Evolutionary conservation across 2,329 filamentous ascomycete species (phyloP).

Genomic region (Penicillium sp.): DNA sequence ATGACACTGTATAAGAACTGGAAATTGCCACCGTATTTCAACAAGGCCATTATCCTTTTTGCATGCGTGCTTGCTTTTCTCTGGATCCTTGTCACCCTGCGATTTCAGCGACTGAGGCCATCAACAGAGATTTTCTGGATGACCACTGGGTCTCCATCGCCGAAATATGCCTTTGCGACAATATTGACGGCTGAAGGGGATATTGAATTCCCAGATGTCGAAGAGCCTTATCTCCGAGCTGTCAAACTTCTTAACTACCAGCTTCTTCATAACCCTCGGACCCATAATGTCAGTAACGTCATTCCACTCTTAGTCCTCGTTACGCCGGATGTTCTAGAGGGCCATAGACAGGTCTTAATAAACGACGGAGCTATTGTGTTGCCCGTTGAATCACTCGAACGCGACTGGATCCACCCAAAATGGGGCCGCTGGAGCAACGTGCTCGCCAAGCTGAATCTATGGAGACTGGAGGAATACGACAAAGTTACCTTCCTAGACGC

Average conservation of each 20-base stretch:
- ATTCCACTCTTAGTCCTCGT: conserved; percentile 6
- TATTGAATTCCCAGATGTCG: conserved; percentile 3
- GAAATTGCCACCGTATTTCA: no score
- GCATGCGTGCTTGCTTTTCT: no score
- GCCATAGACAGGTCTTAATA: conserved; percentile 1
- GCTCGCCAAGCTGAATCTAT: conserved; percentile 6
- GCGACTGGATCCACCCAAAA: not conserved
- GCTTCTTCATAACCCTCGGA: conserved; percentile 6
- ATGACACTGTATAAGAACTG: no score
- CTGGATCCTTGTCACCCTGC: no score
- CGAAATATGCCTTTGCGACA: conserved; percentile 6
- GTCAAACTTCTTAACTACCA: conserved; percentile 8
- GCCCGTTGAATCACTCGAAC: conserved; percentile 1
- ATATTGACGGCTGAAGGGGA: conserved; percentile 5
- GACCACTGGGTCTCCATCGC: not conserved
- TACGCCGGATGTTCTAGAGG: conserved; percentile 1
- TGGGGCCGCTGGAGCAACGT: not conserved
- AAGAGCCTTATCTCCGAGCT: conserved; percentile 5
- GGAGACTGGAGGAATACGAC: conserved; percentile 7
- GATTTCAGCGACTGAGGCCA: no score
- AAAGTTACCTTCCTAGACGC: conserved; percentile 5
- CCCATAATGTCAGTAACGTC: not conserved
- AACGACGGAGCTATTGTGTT: conserved; percentile 1
- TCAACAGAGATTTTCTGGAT: no score
- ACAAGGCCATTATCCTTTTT: no score